Conservation (phyloP, 768 basidiomycete genomes). For the Lentinula sp. region DNA sequence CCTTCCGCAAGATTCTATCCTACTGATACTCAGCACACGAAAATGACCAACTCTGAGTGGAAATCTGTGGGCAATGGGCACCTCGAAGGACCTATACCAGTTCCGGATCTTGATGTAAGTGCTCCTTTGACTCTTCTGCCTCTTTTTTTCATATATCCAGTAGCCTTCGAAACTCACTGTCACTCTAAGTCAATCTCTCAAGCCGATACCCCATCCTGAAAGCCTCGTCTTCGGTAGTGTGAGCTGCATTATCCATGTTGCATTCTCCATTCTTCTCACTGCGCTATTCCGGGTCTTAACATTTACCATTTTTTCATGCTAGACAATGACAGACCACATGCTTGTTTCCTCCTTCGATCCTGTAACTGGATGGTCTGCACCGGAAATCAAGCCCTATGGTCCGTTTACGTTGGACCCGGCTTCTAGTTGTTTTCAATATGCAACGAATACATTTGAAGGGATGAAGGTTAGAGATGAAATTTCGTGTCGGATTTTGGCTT, state of each 20-base stretch:
- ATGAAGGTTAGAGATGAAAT: too few species aligned
- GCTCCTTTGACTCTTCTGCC: background rate
- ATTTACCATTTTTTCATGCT: background rate
- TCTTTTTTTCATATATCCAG: background rate
- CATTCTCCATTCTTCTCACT: background rate
- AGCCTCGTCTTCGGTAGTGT: background rate
- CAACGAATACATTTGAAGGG: too few species aligned
- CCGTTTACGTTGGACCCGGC: constrained; percentile 44
- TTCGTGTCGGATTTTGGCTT: too few species aligned
- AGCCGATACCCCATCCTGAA: background rate
- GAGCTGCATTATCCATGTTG: background rate
- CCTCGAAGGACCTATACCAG: background rate
- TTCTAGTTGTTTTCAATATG: too few species aligned
- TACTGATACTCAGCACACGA: background rate
- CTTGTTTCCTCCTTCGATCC: constrained; percentile 60
- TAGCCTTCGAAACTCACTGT: constrained; percentile 2
- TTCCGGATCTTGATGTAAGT: constrained; percentile 1
- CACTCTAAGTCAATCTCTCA: background rate
- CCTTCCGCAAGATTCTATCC: background rate
- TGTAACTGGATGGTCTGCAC: constrained; percentile 58
- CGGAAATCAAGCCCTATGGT: constrained; percentile 72
- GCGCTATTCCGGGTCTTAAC: too few species aligned
- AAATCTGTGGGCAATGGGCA: constrained; percentile 6
- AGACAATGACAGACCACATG: constrained; percentile 77
- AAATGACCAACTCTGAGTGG: background rate